A percentile compares a stretch with the other conserved stretches of the same genome.
Evolutionary conservation across 805 yeast genomes (phyloP).

Genomic region (Nakazawaea sp.): DNA sequence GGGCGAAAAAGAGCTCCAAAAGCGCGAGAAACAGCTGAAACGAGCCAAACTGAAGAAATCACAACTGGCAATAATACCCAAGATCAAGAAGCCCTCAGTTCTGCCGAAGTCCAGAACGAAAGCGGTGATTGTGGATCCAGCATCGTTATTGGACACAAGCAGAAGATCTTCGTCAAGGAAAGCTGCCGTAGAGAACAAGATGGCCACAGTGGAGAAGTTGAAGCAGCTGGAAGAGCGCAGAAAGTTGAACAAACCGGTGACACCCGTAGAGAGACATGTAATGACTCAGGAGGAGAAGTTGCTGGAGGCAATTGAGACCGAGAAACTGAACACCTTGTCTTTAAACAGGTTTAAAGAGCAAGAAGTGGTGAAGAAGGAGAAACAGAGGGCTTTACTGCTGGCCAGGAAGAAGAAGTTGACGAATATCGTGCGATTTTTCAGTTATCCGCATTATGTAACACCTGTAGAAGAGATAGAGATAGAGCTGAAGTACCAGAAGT

Average conservation of each 20-base stretch:
- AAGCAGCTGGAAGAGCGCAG: constrained; percentile 60
- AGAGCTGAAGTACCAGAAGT: constrained; percentile 35
- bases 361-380: constrained; percentile 73
- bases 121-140: constrained; percentile 25
- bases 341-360: constrained; percentile 76
- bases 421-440: constrained; percentile 48
- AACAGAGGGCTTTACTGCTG: constrained; percentile 64
- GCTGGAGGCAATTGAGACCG: constrained; percentile 85
- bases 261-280: constrained; percentile 29
- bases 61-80: constrained; percentile 22
- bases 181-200: constrained; percentile 70
- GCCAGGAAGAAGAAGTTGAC: constrained; percentile 57
- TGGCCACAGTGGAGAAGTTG: constrained; percentile 68
- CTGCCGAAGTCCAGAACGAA: constrained; percentile 10
- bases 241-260: constrained; percentile 15
- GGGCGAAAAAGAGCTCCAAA: constrained; percentile 59
- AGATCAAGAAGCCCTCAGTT: constrained; percentile 21
- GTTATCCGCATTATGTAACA: constrained; percentile 43
- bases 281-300: constrained; percentile 67
- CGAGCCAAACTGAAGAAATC: constrained; percentile 20
- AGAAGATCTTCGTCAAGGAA: constrained; percentile 74
- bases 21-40: constrained; percentile 28
- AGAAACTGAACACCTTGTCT: constrained; percentile 65
- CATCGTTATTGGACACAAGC: constrained; percentile 39
- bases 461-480: constrained; percentile 59